Evolutionary conservation across 208 protist genomes (phyloP).

Genomic region (Acanthamoeba healyi): DNA sequence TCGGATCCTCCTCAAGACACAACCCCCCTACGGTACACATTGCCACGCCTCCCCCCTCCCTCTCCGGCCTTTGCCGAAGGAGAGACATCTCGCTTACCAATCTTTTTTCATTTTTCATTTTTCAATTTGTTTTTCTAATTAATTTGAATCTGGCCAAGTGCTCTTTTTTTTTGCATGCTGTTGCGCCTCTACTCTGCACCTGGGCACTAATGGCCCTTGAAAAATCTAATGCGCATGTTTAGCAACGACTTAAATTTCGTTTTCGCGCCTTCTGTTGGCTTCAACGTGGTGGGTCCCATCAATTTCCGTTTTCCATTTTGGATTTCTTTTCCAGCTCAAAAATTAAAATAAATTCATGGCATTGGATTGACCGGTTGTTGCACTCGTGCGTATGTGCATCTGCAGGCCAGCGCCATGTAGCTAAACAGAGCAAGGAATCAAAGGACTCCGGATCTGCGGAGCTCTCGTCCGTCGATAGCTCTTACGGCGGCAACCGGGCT

Average conservation of each 20-base stretch:
- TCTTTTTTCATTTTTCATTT: background rate
- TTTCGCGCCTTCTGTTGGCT: background rate
- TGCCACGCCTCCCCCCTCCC: too few relatives aligned
- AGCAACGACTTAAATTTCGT: too few relatives aligned
- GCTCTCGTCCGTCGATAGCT: background rate
- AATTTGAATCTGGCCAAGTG: too few relatives aligned
- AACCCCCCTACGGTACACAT: slow-evolving; percentile 55
- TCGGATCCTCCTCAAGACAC: slow-evolving; percentile 29
- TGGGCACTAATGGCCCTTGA: too few relatives aligned
- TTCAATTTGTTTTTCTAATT: too few relatives aligned
- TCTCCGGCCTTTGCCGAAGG: too few relatives aligned
- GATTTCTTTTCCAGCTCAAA: background rate
- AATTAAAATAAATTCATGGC: background rate
- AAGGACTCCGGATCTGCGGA: background rate
- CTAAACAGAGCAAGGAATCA: slow-evolving; percentile 20
- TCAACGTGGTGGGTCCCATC: background rate
- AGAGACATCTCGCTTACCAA: too few relatives aligned
- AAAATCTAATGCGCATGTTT: too few relatives aligned
- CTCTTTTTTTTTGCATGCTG: background rate
- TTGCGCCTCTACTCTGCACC: background rate
- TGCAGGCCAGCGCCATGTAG: background rate
- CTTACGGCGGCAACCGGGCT: background rate
- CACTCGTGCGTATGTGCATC: too few relatives aligned
- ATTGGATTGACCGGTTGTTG: background rate
- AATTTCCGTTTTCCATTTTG: background rate